Percentiles rank a stretch among this genome's conserved stretches.
Evolutionary conservation across 257 asterid species (phyloP).

Genomic region (Fraxinus excelsior): DNA sequence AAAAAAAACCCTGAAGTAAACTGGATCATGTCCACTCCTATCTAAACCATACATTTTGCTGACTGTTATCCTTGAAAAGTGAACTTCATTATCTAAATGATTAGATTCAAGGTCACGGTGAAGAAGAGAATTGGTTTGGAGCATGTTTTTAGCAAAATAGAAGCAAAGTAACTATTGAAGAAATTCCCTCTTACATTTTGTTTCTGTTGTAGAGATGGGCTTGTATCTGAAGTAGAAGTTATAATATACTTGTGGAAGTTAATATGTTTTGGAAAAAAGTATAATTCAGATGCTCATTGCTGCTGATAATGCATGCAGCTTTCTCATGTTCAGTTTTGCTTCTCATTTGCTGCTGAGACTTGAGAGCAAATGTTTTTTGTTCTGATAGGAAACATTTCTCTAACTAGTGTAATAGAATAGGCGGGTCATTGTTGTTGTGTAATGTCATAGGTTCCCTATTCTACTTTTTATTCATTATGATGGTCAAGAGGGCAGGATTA

Average conservation of each 20-base stretch:
- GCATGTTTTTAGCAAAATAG: neutral
- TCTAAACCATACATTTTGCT: too few species aligned
- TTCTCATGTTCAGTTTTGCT: neutral
- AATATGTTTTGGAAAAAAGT: neutral
- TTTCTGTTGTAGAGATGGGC: neutral
- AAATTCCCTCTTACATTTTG: neutral
- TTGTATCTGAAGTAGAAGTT: neutral
- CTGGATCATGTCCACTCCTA: too few species aligned
- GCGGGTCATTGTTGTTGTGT: neutral
- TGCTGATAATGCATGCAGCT: neutral
- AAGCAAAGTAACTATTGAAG: neutral
- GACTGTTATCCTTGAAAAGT: neutral
- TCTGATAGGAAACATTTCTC: neutral
- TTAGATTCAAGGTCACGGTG: neutral
- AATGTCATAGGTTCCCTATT: neutral
- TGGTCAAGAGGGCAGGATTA: neutral
- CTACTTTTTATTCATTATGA: slow-evolving; percentile 2
- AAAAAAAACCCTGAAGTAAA: too few species aligned
- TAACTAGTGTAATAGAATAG: neutral
- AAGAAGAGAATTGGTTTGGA: neutral
- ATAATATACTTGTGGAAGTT: neutral
- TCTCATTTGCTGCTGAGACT: neutral
- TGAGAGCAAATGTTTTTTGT: too few species aligned
- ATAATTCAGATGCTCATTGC: neutral
- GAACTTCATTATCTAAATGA: neutral